Conservation (phyloP, 768 basidiomycete species). For the Sporobolomyces pararoseus region DNA sequence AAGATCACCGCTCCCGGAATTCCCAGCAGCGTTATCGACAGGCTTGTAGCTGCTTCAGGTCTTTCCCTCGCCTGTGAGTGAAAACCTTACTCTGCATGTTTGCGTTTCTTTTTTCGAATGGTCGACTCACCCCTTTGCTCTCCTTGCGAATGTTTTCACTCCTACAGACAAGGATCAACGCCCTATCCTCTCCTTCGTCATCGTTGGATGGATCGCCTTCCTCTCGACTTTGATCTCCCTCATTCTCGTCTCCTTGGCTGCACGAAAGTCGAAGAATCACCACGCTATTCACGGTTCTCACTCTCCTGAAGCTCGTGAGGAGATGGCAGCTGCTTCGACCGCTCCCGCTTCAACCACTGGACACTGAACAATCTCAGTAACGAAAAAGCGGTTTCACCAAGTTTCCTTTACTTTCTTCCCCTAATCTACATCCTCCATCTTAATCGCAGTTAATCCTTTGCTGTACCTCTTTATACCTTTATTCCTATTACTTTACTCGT, state of each 20-base stretch:
- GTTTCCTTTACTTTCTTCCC: no score
- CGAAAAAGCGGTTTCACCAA: no score
- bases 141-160: no score
- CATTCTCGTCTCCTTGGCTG: constrained; percentile 32
- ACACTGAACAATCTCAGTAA: no score
- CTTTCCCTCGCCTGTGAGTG: constrained; percentile 13
- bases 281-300: constrained; percentile 9
- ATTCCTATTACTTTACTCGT: neutral
- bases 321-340: neutral
- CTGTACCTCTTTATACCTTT: constrained; percentile 33
- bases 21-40: constrained; percentile 8
- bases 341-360: constrained; percentile 1
- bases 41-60: constrained; percentile 14
- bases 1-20: constrained; percentile 21
- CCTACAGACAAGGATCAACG: constrained; percentile 15
- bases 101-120: no score
- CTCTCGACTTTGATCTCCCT: constrained; percentile 29
- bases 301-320: neutral
- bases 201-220: constrained; percentile 35
- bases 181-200: constrained; percentile 10
- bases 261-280: constrained; percentile 38
- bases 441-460: no score
- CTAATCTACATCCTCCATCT: no score
- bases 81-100: no score
- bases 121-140: no score